Conservation (phyloP, 768 basidiomycete genomes). For the Steccherinum ochraceum region DNA sequence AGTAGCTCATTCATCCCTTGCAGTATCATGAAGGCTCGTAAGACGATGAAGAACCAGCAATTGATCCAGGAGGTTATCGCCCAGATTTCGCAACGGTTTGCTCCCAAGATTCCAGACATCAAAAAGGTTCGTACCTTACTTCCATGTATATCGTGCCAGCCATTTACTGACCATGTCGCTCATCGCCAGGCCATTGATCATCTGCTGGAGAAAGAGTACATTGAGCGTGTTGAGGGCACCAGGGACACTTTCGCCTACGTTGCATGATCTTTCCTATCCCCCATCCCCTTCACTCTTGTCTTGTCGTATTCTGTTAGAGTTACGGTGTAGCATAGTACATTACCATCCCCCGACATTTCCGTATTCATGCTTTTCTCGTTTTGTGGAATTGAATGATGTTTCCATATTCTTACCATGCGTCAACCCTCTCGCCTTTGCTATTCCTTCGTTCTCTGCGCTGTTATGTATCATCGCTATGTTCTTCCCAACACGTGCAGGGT, state of each 20-base stretch:
- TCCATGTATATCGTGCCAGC: background rate
- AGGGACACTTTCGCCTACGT: slow-evolving; percentile 84
- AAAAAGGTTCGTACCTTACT: slow-evolving; percentile 64
- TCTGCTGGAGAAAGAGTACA: slow-evolving; percentile 94
- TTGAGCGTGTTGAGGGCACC: slow-evolving; percentile 89
- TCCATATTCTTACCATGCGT: background rate
- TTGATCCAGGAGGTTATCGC: slow-evolving; percentile 88
- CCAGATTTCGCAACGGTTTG: slow-evolving; percentile 81
- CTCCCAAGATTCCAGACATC: slow-evolving; percentile 93
- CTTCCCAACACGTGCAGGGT: no score
- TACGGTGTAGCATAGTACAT: background rate
- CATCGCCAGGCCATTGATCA: slow-evolving; percentile 87
- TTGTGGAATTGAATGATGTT: background rate
- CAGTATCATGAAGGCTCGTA: slow-evolving; percentile 93
- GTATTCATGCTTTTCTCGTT: background rate
- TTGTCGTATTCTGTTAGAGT: background rate
- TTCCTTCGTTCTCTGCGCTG: no score
- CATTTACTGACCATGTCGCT: background rate
- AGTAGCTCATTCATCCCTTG: slow-evolving; percentile 11
- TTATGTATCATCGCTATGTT: no score
- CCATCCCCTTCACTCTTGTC: background rate
- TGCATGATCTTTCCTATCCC: slow-evolving; percentile 35
- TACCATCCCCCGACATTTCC: background rate
- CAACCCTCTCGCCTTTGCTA: no score
- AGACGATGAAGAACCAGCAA: slow-evolving; percentile 91